Percentiles rank a stretch among this genome's conserved stretches.
phyloP scores from a whole-genome alignment of 257 asterid genomes.

The Thymus mandschuricus region DNA sequence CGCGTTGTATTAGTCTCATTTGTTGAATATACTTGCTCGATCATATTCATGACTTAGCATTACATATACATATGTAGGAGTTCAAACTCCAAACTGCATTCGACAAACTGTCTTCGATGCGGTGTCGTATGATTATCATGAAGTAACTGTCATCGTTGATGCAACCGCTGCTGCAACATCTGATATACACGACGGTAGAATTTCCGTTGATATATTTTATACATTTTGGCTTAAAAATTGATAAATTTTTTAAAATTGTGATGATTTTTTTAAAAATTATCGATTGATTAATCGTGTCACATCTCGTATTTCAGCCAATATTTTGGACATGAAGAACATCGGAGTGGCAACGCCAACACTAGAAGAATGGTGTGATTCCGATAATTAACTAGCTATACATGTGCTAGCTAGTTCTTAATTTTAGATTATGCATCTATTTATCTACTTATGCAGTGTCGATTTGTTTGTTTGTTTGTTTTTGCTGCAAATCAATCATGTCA shows the following conservation, averaged over 20 bases:
- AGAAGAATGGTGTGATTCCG: slow-evolving; percentile 60
- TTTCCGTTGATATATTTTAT: not conserved
- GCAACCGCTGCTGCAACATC: slow-evolving; percentile 92
- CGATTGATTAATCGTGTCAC: not conserved
- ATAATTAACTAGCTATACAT: not conserved
- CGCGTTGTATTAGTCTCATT: too few relatives aligned
- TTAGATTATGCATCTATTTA: not conserved
- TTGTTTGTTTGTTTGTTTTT: not conserved
- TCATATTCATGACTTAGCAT: not conserved
- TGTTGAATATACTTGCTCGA: too few relatives aligned
- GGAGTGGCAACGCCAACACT: slow-evolving; percentile 70
- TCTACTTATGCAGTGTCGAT: not conserved
- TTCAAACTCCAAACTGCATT: slow-evolving; percentile 99
- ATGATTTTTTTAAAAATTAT: too few relatives aligned
- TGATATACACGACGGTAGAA: slow-evolving; percentile 62
- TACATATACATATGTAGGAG: too few relatives aligned
- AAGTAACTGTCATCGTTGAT: slow-evolving; percentile 66
- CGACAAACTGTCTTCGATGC: slow-evolving; percentile 91
- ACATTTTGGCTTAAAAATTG: too few relatives aligned
- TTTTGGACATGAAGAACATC: slow-evolving; percentile 67
- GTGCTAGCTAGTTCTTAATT: too few relatives aligned
- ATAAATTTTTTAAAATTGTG: too few relatives aligned
- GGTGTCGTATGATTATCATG: slow-evolving; percentile 68
- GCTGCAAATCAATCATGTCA: too few relatives aligned
- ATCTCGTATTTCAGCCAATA: slow-evolving; percentile 52